Conservation (phyloP, 805 yeast genomes). For the Candida parachauliodes region DNA sequence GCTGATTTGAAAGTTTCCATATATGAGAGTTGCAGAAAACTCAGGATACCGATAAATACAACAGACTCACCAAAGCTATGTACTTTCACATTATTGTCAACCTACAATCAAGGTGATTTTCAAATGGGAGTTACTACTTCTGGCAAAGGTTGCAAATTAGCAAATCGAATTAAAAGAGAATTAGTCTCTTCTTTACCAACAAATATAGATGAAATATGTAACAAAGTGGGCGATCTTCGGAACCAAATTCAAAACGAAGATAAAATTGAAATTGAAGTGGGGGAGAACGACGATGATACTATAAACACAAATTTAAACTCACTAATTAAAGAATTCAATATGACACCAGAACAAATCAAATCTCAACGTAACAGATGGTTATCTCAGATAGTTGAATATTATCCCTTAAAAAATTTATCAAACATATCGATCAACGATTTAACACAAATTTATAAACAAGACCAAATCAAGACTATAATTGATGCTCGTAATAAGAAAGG, state of each 20-base stretch:
- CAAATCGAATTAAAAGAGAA: slow-evolving; percentile 75
- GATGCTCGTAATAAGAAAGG: slow-evolving; percentile 33
- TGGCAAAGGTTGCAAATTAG: slow-evolving; percentile 87
- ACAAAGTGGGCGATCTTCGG: slow-evolving; percentile 66
- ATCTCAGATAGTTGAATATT: slow-evolving; percentile 86
- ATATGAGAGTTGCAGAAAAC: slow-evolving; percentile 47
- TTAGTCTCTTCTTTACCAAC: slow-evolving; percentile 61
- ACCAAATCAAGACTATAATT: slow-evolving; percentile 10
- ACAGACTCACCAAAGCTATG: slow-evolving; percentile 70
- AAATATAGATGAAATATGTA: slow-evolving; percentile 66
- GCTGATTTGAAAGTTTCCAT: slow-evolving; percentile 35
- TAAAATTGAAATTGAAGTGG: slow-evolving; percentile 35
- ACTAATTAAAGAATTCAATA: slow-evolving; percentile 57
- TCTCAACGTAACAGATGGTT: slow-evolving; percentile 75
- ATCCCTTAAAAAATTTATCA: slow-evolving; percentile 67
- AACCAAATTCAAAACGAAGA: slow-evolving; percentile 52
- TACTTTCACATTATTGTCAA: slow-evolving; percentile 72
- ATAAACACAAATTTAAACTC: slow-evolving; percentile 59
- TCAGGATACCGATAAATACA: slow-evolving; percentile 80
- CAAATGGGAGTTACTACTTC: slow-evolving; percentile 81
- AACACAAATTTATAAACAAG: slow-evolving; percentile 35
- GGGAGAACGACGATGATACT: slow-evolving; percentile 67
- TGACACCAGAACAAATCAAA: slow-evolving; percentile 49
- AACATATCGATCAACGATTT: slow-evolving; percentile 58
- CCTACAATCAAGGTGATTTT: slow-evolving; percentile 66